A percentile compares a stretch with the other conserved stretches of the same genome.
These are phyloP conservation scores for Calendula officinalis DNA, from an alignment of 129 eudicot species.

Conservation along the genomic window DNA sequence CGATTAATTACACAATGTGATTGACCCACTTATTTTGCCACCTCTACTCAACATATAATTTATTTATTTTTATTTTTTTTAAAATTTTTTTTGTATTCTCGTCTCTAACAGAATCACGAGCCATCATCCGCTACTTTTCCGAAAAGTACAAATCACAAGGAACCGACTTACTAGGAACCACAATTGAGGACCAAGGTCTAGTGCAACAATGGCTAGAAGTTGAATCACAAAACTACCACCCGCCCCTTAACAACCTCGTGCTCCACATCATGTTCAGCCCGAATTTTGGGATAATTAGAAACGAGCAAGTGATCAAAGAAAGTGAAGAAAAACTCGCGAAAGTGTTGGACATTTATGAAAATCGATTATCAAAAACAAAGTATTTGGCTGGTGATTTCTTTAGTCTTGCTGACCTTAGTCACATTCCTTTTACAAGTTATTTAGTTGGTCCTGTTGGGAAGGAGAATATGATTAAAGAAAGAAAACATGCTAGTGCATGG, in stretches of 20 bases:
- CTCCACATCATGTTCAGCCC: slow-evolving; percentile 41
- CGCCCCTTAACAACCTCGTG: slow-evolving; percentile 45
- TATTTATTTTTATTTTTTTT: too few relatives aligned
- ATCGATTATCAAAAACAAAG: slow-evolving; percentile 53
- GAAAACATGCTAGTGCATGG: slow-evolving; percentile 71
- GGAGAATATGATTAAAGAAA: slow-evolving; percentile 49
- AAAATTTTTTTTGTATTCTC: background rate
- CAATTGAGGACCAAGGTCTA: slow-evolving; percentile 53
- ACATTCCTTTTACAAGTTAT: slow-evolving; percentile 49
- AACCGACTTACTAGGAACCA: slow-evolving; percentile 51
- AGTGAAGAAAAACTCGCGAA: slow-evolving; percentile 53
- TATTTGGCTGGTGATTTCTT: slow-evolving; percentile 77
- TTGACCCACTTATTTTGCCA: too few relatives aligned
- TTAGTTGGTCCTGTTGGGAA: slow-evolving; percentile 41
- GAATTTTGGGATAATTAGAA: slow-evolving; percentile 31
- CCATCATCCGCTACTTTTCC: slow-evolving; percentile 60
- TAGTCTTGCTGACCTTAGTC: slow-evolving; percentile 71
- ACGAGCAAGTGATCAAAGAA: slow-evolving; percentile 37
- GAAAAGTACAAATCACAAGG: slow-evolving; percentile 67
- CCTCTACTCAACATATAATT: too few relatives aligned
- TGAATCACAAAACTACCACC: slow-evolving; percentile 53
- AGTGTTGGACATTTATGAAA: slow-evolving; percentile 62
- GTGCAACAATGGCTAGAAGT: slow-evolving; percentile 70
- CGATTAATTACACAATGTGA: too few relatives aligned
- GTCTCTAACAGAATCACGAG: slow-evolving; percentile 51